Evolutionary conservation across 148 eudicot genomes (phyloP).

Genomic region (Limonium bicolor): DNA sequence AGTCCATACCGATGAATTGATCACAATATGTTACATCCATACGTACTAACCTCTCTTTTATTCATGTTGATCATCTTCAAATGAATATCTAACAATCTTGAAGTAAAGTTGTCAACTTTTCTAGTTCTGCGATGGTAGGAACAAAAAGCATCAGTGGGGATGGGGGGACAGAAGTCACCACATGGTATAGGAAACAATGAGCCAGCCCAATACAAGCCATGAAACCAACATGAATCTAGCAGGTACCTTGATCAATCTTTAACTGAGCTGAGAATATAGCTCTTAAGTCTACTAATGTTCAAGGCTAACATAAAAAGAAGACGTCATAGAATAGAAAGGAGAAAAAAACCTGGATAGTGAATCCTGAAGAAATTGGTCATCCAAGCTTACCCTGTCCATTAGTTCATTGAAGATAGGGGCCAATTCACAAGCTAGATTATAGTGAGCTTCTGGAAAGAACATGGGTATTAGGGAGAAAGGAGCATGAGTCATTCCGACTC

Average conservation of each 20-base stretch:
- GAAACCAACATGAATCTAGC: too few species aligned
- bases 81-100: slow-evolving; percentile 84
- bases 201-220: too few species aligned
- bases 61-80: slow-evolving; percentile 65
- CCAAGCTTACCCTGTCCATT: slow-evolving; percentile 88
- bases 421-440: slow-evolving; percentile 70
- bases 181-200: too few species aligned
- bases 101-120: slow-evolving; percentile 70
- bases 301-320: too few species aligned
- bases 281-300: too few species aligned
- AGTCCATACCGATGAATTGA: too few species aligned
- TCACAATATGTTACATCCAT: too few species aligned
- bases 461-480: slow-evolving; percentile 69
- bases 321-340: too few species aligned
- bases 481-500: slow-evolving; percentile 90
- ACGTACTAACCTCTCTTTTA: slow-evolving; percentile 59
- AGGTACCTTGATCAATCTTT: too few species aligned
- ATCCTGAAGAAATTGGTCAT: slow-evolving; percentile 67
- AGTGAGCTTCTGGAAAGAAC: slow-evolving; percentile 60
- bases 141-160: too few species aligned
- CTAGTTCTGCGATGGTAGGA: slow-evolving; percentile 43
- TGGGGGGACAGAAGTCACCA: too few species aligned
- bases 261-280: too few species aligned
- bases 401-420: slow-evolving; percentile 97
- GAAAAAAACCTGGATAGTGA: slow-evolving; percentile 70